Evolutionary conservation across 257 asterid genomes (phyloP).

Genomic region (Gentiana straminea): DNA sequence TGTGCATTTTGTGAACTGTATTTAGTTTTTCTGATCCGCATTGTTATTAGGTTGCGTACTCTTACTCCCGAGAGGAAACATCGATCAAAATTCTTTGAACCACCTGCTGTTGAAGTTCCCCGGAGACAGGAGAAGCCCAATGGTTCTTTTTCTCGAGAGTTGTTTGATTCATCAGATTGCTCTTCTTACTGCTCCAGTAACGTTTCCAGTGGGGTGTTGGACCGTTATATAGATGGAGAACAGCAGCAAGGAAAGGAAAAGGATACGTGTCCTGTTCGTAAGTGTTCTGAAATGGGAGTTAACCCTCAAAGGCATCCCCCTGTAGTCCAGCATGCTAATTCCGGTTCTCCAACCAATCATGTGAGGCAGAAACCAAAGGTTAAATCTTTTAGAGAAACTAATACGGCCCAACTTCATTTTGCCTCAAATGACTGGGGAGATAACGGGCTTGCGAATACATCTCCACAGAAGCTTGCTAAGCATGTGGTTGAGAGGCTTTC

Average conservation of each 20-base stretch:
- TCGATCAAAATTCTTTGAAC: slow-evolving; percentile 27
- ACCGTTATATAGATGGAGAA: slow-evolving; percentile 90
- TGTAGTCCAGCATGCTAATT: slow-evolving; percentile 34
- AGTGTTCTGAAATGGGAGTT: slow-evolving; percentile 35
- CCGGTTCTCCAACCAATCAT: slow-evolving; percentile 36
- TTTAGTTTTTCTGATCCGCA: slow-evolving; percentile 3
- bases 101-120: slow-evolving; percentile 23
- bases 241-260: slow-evolving; percentile 43
- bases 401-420: slow-evolving; percentile 30
- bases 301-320: slow-evolving; percentile 42
- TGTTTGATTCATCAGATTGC: slow-evolving; percentile 59
- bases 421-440: slow-evolving; percentile 41
- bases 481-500: slow-evolving; percentile 94
- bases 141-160: slow-evolving; percentile 24
- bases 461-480: slow-evolving; percentile 78
- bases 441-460: slow-evolving; percentile 46
- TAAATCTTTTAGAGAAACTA: slow-evolving; percentile 65
- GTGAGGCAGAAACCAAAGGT: slow-evolving; percentile 70
- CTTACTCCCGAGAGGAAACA: slow-evolving; percentile 74
- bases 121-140: slow-evolving; percentile 36
- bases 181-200: slow-evolving; percentile 74
- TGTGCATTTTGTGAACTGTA: neutral
- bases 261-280: slow-evolving; percentile 23
- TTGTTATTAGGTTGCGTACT: slow-evolving; percentile 38
- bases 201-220: slow-evolving; percentile 67